A percentile compares a stretch with the other conserved stretches of the same genome.
phyloP scores from a whole-genome alignment of 2,329 filamentous ascomycete genomes.

The Mariannaea sp. region DNA sequence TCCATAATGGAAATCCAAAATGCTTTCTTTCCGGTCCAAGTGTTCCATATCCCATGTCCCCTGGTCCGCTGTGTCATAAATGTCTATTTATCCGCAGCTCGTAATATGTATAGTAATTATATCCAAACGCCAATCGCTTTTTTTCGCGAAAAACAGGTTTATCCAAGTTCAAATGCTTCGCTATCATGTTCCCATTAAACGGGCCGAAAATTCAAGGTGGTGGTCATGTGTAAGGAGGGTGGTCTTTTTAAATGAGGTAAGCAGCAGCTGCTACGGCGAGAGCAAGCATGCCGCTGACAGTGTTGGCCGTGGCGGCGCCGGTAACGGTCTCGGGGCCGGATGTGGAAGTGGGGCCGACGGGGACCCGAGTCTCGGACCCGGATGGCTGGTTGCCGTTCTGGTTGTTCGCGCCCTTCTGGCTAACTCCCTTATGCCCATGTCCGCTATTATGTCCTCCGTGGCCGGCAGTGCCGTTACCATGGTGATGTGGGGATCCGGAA shows the following conservation, averaged over 20 bases:
- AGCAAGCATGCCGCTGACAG: conserved; percentile 44
- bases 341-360: conserved; percentile 22
- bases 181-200: conserved; percentile 10
- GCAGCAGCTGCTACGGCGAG: conserved; percentile 47
- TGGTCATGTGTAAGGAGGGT: conserved; percentile 1
- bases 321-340: conserved; percentile 29
- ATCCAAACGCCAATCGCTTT: conserved; percentile 14
- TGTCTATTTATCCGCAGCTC: conserved; percentile 6
- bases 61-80: not conserved
- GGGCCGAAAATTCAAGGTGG: conserved; percentile 4
- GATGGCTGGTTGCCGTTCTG: conserved; percentile 4
- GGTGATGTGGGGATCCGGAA: conserved; percentile 20
- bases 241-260: conserved; percentile 47
- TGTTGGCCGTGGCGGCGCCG: conserved; percentile 40
- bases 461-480: conserved; percentile 27
- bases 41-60: too few relatives aligned
- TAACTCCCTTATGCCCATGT: conserved; percentile 16
- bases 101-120: not conserved
- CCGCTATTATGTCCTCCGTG: conserved; percentile 21
- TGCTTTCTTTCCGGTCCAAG: conserved; percentile 5
- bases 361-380: conserved; percentile 22
- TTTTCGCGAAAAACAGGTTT: not conserved
- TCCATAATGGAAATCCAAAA: too few relatives aligned
- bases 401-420: not conserved
- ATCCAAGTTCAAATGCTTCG: conserved; percentile 12